A percentile compares a stretch with the other conserved stretches of the same genome.
These are phyloP conservation scores for Dictyostelium discoideum DNA, from an alignment of 78 protist genomes.

Conservation along the genomic window DNA sequence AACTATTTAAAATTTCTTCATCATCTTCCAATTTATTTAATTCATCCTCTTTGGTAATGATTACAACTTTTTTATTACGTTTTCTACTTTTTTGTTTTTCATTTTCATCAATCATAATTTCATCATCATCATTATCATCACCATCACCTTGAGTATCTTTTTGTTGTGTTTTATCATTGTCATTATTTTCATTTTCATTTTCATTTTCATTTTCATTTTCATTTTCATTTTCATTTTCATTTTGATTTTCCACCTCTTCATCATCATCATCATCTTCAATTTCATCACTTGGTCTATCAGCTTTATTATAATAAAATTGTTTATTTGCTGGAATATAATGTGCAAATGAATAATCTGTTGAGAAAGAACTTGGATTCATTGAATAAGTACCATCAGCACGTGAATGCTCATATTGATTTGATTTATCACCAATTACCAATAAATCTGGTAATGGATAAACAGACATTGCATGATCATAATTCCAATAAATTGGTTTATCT, in stretches of 20 bases:
- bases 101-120: conserved; percentile 11
- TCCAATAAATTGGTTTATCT: conserved; percentile 85
- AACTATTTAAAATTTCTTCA: neutral
- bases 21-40: conserved; percentile 10
- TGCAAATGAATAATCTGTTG: conserved; percentile 53
- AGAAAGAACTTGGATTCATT: conserved; percentile 70
- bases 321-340: conserved; percentile 20
- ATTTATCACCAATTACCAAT: conserved; percentile 73
- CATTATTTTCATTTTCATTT: neutral
- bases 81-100: neutral
- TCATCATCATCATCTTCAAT: conserved; percentile 10
- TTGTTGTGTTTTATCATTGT: neutral
- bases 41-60: neutral
- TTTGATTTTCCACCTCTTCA: neutral
- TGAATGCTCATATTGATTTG: conserved; percentile 5
- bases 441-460: conserved; percentile 85
- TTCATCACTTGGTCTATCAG: neutral
- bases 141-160: neutral
- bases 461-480: conserved; percentile 80
- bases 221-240: neutral
- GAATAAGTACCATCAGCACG: neutral
- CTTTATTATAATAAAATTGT: neutral
- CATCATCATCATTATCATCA: neutral
- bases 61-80: neutral
- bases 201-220: neutral